A percentile compares a stretch with the other conserved stretches of the same genome.
Conservation (phyloP, 129 eudicot genomes). For the sunflower (Helianthus annuus) region DNA sequence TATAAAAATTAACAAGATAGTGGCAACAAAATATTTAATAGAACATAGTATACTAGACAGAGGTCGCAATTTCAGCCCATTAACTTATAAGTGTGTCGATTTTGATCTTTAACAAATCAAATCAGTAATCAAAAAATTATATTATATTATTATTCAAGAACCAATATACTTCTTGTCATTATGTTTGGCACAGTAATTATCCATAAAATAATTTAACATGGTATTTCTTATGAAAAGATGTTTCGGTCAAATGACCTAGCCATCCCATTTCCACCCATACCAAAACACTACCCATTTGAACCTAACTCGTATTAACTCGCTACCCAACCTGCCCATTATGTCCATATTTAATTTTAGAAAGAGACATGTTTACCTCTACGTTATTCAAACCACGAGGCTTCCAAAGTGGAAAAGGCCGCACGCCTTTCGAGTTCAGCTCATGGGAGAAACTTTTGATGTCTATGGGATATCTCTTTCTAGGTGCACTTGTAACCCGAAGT, state of each 20-base stretch:
- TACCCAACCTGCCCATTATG: neutral
- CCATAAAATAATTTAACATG: neutral
- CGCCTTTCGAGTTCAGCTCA: slow-evolving; percentile 97
- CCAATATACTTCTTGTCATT: neutral
- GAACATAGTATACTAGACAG: neutral
- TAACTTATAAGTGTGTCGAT: neutral
- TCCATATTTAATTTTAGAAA: neutral
- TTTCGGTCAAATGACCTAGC: neutral
- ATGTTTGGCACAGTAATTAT: neutral
- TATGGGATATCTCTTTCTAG: slow-evolving; percentile 77
- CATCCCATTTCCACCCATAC: neutral
- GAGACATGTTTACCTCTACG: slow-evolving; percentile 58
- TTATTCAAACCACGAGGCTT: slow-evolving; percentile 87
- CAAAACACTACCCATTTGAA: neutral
- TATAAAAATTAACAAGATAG: slow-evolving; percentile 10
- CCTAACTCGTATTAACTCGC: neutral
- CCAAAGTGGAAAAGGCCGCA: slow-evolving; percentile 95
- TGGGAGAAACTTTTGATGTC: slow-evolving; percentile 98
- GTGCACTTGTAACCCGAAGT: slow-evolving; percentile 95
- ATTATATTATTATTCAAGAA: neutral
- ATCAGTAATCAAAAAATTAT: neutral
- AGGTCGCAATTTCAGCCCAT: neutral
- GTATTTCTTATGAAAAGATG: neutral
- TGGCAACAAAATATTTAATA: neutral
- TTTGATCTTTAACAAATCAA: neutral